phyloP scores from a whole-genome alignment of 139 green algal genomes.

The Eudorina sp. region DNA sequence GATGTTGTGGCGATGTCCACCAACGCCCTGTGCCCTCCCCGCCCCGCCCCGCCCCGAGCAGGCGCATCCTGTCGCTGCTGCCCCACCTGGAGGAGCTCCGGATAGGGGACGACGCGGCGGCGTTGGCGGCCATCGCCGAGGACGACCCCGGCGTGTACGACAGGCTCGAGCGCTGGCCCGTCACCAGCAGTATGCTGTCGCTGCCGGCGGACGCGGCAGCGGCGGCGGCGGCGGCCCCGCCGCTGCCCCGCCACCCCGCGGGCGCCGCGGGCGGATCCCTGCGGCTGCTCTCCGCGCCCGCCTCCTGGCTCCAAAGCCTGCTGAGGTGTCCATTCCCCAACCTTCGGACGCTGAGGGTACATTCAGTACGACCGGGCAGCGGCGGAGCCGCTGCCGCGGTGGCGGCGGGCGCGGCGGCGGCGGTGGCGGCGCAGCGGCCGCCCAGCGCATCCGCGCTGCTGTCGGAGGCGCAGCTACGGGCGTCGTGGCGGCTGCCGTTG shows the following conservation, averaged over 20 bases:
- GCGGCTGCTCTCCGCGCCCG: background rate
- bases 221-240: background rate
- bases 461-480: conserved; percentile 6
- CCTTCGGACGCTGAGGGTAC: background rate
- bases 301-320: background rate
- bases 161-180: background rate
- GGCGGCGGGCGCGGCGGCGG: background rate
- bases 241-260: too few relatives aligned
- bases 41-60: background rate
- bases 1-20: too few relatives aligned
- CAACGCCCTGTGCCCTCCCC: background rate
- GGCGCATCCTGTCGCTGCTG: conserved; percentile 18
- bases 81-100: background rate
- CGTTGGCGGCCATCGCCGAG: background rate
- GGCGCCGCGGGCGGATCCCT: background rate
- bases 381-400: background rate
- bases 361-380: background rate
- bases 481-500: background rate
- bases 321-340: background rate
- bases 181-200: background rate
- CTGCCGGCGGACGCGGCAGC: background rate
- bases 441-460: background rate
- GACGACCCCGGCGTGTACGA: conserved; percentile 21
- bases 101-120: background rate
- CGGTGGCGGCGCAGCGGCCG: background rate